phyloP scores from a whole-genome alignment of 164 flowering plant genomes.

The Piper longum region DNA sequence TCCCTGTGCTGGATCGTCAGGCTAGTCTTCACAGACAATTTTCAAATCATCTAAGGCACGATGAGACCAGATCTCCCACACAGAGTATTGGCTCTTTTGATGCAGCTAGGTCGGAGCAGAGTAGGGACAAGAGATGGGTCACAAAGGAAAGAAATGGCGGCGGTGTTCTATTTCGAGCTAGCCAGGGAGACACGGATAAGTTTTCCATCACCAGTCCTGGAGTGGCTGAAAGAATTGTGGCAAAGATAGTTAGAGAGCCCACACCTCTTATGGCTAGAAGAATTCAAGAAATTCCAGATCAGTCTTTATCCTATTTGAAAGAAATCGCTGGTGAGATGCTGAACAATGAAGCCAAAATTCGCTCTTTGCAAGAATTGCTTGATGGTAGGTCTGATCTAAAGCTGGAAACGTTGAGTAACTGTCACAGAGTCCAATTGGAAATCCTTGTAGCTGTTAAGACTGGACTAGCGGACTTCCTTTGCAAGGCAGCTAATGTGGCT shows the following conservation, averaged over 20 bases:
- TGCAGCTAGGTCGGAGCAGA: constrained; percentile 30
- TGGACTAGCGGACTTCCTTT: constrained; percentile 53
- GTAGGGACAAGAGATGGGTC: constrained; percentile 32
- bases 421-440: constrained; percentile 59
- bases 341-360: constrained; percentile 33
- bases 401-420: constrained; percentile 39
- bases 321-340: constrained; percentile 45
- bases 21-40: constrained; percentile 41
- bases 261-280: constrained; percentile 41
- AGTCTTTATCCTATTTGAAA: constrained; percentile 34
- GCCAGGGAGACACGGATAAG: constrained; percentile 39
- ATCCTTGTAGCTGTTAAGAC: constrained; percentile 77
- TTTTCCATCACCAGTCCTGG: constrained; percentile 27
- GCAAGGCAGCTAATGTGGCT: constrained; percentile 19
- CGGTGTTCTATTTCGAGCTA: constrained; percentile 25
- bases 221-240: constrained; percentile 42
- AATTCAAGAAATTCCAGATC: constrained; percentile 54
- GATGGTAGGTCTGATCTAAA: constrained; percentile 54
- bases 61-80: constrained; percentile 40
- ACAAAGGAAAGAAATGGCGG: constrained; percentile 36
- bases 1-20: constrained; percentile 34
- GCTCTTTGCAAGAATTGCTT: constrained; percentile 36
- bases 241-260: constrained; percentile 62
- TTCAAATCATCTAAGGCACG: constrained; percentile 26
- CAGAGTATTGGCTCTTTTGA: constrained; percentile 57